Evolutionary conservation across 148 eudicot genomes (phyloP).

Genomic region (Arctostaphylos glauca): DNA sequence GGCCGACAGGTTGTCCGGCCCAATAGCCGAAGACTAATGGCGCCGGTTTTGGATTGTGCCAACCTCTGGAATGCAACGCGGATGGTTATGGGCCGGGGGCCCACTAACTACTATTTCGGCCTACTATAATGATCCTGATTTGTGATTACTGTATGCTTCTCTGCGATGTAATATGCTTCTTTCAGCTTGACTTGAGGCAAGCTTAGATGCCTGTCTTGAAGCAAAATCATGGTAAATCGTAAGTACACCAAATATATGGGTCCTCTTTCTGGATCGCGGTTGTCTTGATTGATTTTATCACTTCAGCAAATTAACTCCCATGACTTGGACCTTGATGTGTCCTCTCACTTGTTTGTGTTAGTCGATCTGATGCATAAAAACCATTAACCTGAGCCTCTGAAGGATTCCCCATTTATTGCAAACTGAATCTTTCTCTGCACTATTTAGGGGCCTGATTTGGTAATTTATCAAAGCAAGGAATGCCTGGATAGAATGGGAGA

Average conservation of each 20-base stretch:
- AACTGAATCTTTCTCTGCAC: slow-evolving; percentile 10
- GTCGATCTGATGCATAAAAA: background rate
- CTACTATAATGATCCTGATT: no score
- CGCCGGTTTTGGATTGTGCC: no score
- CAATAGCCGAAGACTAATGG: no score
- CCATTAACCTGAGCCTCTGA: background rate
- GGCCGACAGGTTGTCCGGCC: no score
- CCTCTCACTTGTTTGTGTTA: background rate
- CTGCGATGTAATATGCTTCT: background rate
- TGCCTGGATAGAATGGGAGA: slow-evolving; percentile 79
- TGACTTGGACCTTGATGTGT: slow-evolving; percentile 4
- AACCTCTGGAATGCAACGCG: no score
- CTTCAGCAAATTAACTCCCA: background rate
- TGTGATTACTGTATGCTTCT: background rate
- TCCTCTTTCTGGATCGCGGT: background rate
- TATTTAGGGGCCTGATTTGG: slow-evolving; percentile 82
- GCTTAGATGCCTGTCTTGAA: background rate
- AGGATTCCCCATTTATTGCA: slow-evolving; percentile 1
- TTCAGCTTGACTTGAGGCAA: slow-evolving; percentile 8
- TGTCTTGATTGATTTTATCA: background rate
- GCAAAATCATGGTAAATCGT: background rate
- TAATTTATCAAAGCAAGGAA: slow-evolving; percentile 77
- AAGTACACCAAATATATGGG: background rate
- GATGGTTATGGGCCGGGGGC: no score
- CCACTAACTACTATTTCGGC: no score